Percentiles rank a stretch among this genome's conserved stretches.
These are phyloP conservation scores for Ophiostoma sp. DNA, from an alignment of 2,329 filamentous ascomycete species.

Conservation along the genomic window DNA sequence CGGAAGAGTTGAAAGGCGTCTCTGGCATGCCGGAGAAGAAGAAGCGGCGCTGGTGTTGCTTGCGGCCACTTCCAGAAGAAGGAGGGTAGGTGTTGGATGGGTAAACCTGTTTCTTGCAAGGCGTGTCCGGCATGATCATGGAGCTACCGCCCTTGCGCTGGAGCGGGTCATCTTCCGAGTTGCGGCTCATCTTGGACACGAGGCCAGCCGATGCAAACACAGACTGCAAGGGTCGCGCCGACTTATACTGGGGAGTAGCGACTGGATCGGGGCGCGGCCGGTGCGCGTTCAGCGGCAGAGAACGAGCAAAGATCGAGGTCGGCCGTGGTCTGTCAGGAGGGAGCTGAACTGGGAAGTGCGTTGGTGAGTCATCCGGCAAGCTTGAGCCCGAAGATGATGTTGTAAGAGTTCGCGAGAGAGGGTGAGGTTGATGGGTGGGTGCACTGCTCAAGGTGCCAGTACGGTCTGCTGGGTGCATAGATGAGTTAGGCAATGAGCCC, in stretches of 20 bases:
- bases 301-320: slow-evolving; percentile 62
- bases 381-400: slow-evolving; percentile 82
- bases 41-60: slow-evolving; percentile 46
- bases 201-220: slow-evolving; percentile 93
- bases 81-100: slow-evolving; percentile 63
- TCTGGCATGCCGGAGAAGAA: slow-evolving; percentile 74
- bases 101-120: slow-evolving; percentile 79
- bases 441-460: slow-evolving; percentile 24
- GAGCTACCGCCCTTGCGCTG: slow-evolving; percentile 47
- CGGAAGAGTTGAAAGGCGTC: slow-evolving; percentile 65
- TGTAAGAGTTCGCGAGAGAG: slow-evolving; percentile 78
- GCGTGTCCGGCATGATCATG: slow-evolving; percentile 81
- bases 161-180: slow-evolving; percentile 61
- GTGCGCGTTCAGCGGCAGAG: slow-evolving; percentile 61
- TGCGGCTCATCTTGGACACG: slow-evolving; percentile 88
- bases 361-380: slow-evolving; percentile 66
- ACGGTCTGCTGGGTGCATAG: slow-evolving; percentile 45
- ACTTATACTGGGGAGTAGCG: slow-evolving; percentile 73
- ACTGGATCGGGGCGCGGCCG: slow-evolving; percentile 43
- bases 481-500: slow-evolving; percentile 48
- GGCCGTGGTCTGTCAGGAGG: slow-evolving; percentile 47
- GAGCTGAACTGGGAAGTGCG: slow-evolving; percentile 52
- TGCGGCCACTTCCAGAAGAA: slow-evolving; percentile 54
- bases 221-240: slow-evolving; percentile 68
- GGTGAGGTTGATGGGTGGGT: slow-evolving; percentile 59